Evolutionary conservation across 345 rosid genomes (phyloP).

Genomic region (Populus pruinosa): DNA sequence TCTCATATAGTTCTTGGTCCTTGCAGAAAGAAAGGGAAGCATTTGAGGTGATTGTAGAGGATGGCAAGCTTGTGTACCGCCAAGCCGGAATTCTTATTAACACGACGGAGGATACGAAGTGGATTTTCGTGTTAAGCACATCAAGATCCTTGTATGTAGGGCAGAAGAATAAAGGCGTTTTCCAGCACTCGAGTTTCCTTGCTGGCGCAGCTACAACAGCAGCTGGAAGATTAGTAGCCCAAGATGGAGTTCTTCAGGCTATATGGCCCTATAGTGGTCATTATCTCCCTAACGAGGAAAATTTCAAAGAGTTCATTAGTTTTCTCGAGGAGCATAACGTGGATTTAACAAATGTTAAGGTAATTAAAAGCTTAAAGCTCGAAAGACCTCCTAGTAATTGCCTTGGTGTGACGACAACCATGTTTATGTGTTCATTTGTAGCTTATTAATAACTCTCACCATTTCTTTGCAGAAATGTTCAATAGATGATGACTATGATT

Average conservation of each 20-base stretch:
- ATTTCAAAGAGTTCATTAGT: conserved; percentile 28
- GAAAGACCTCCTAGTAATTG: no score
- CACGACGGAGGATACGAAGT: conserved; percentile 49
- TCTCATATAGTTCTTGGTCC: background rate
- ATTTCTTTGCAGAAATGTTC: conserved; percentile 14
- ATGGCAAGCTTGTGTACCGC: conserved; percentile 48
- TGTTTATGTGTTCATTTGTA: background rate
- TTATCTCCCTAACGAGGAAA: conserved; percentile 27
- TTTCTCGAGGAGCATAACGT: conserved; percentile 23
- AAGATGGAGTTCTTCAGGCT: conserved; percentile 25
- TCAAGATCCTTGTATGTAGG: conserved; percentile 40
- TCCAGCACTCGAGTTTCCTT: conserved; percentile 49
- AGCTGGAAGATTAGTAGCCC: conserved; percentile 30
- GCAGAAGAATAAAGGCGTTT: conserved; percentile 25
- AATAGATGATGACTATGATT: conserved; percentile 19
- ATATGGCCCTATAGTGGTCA: conserved; percentile 33
- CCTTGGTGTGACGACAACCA: background rate
- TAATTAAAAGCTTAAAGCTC: background rate
- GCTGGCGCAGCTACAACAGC: conserved; percentile 31
- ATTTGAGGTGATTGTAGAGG: conserved; percentile 57
- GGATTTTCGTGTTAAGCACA: conserved; percentile 71
- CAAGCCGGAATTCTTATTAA: conserved; percentile 35
- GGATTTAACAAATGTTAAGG: conserved; percentile 26
- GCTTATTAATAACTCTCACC: background rate
- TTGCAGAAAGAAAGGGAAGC: conserved; percentile 62